Evolutionary conservation across 208 protist genomes (phyloP).

Genomic region (Naegleria gruberi): DNA sequence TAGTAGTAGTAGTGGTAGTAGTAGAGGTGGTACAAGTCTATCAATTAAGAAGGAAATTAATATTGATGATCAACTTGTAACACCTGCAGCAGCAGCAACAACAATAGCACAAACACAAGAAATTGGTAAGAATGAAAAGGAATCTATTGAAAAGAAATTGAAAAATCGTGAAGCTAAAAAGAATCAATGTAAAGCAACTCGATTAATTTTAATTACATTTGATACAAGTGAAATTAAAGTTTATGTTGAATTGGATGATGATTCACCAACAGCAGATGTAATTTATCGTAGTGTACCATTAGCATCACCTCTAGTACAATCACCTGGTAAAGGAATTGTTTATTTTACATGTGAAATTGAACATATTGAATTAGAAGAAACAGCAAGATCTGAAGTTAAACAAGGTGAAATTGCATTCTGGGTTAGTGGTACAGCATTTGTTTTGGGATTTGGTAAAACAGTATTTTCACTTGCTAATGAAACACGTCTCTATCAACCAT

Average conservation of each 20-base stretch:
- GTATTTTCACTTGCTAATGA: not conserved
- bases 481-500: not conserved
- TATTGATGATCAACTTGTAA: no score
- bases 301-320: not conserved
- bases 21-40: not conserved
- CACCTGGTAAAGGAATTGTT: not conserved
- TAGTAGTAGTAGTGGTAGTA: not conserved
- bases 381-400: not conserved
- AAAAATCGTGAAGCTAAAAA: not conserved
- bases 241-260: not conserved
- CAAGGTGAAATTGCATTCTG: conserved; percentile 19
- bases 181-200: not conserved
- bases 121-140: not conserved
- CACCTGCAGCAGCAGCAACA: no score
- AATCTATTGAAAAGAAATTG: not conserved
- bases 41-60: not conserved
- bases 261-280: not conserved
- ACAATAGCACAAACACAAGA: not conserved
- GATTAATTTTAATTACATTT: not conserved
- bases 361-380: not conserved
- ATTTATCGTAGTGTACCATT: not conserved
- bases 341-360: conserved; percentile 1
- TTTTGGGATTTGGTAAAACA: conserved; percentile 6
- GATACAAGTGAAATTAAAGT: not conserved
- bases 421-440: not conserved